Conservation (phyloP, 139 green algal species). For the Nannochloris sp. region DNA sequence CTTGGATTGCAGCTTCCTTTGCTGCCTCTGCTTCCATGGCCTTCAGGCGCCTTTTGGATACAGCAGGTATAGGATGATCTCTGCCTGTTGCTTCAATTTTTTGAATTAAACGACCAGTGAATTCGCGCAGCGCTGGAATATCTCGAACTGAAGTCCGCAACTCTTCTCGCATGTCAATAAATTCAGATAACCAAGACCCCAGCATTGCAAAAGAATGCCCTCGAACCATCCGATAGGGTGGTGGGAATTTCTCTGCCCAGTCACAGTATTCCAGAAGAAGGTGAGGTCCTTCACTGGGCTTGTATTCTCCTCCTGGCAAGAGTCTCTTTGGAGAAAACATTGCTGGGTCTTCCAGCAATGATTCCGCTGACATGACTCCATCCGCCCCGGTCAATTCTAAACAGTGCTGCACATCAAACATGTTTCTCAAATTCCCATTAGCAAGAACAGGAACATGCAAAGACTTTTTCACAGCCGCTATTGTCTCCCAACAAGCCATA, state of each 20-base stretch:
- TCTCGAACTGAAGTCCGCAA: conserved; percentile 36
- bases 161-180: conserved; percentile 70
- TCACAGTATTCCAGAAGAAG: conserved; percentile 83
- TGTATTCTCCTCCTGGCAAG: conserved; percentile 7
- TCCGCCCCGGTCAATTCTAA: conserved; percentile 70
- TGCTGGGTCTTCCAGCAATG: conserved; percentile 72
- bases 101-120: conserved; percentile 39
- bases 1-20: conserved; percentile 39
- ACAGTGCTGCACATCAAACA: conserved; percentile 53
- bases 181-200: conserved; percentile 74
- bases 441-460: conserved; percentile 72
- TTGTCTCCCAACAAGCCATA: conserved; percentile 13
- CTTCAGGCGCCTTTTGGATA: conserved; percentile 27
- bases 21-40: conserved; percentile 34
- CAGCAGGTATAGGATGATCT: conserved; percentile 33
- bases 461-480: conserved; percentile 43
- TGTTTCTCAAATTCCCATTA: conserved; percentile 77
- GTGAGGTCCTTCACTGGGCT: conserved; percentile 27
- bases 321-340: conserved; percentile 51
- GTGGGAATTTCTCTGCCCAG: conserved; percentile 51
- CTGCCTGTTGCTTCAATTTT: conserved; percentile 41
- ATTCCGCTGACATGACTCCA: conserved; percentile 78
- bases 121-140: conserved; percentile 14
- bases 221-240: conserved; percentile 74
- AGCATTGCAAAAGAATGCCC: conserved; percentile 63